Evolutionary conservation across 2,329 filamentous ascomycete genomes (phyloP).

Genomic region (Penicillium sp.): DNA sequence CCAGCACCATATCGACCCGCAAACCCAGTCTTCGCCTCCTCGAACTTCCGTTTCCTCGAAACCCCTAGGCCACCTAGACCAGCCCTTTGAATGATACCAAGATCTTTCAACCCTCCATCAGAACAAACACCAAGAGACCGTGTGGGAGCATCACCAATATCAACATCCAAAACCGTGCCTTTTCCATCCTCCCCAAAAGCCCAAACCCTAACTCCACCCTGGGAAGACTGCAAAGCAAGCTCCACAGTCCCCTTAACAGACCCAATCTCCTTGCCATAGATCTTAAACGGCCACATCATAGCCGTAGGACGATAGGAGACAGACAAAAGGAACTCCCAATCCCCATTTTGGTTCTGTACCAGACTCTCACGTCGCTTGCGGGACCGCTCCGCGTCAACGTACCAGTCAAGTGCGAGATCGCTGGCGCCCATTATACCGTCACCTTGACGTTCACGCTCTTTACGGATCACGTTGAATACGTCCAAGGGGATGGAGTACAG

Average conservation of each 20-base stretch:
- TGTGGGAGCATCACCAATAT: constrained; percentile 28
- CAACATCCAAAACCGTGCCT: constrained; percentile 51
- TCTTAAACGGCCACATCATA: constrained; percentile 51
- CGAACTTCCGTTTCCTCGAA: constrained; percentile 31
- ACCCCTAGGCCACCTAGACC: not conserved
- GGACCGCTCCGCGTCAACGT: constrained; percentile 30
- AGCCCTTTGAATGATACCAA: constrained; percentile 16
- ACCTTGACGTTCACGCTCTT: constrained; percentile 34
- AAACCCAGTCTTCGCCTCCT: constrained; percentile 24
- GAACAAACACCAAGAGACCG: constrained; percentile 11
- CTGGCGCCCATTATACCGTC: constrained; percentile 37
- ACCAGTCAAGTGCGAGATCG: constrained; percentile 35
- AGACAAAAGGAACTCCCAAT: constrained; percentile 44
- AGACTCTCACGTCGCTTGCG: constrained; percentile 33
- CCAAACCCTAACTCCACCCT: constrained; percentile 52
- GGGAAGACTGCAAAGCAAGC: constrained; percentile 48
- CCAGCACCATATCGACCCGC: constrained; percentile 24
- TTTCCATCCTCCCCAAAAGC: constrained; percentile 49
- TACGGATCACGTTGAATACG: constrained; percentile 47
- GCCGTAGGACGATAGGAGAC: constrained; percentile 37
- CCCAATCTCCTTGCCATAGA: constrained; percentile 53
- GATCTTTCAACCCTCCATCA: constrained; percentile 30
- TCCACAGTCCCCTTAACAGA: constrained; percentile 50
- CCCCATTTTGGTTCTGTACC: constrained; percentile 36
- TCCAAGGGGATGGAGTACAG: constrained; percentile 64